Base-by-base conservation (phyloP, 2,329 filamentous ascomycete species). In the Endoconidiophora polonica region DNA sequence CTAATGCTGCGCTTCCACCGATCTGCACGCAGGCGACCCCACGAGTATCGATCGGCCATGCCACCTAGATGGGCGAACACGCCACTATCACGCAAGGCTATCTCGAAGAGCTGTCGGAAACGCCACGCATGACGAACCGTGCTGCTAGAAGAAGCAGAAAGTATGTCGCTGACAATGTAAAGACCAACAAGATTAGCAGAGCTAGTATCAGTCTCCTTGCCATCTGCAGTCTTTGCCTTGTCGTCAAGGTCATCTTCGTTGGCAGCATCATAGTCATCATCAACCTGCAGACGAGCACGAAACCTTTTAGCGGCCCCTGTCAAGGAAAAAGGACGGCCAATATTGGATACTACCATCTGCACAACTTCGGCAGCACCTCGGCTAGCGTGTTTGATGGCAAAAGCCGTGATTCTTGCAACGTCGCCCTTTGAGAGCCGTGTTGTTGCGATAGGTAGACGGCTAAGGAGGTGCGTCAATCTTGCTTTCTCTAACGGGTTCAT, bases 321-420 rank as follows among this genome's bases (percentile, higher is more conserved):
- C 56, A 81, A 77, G 4, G 79, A 74, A 52, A 93, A 77, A 0
- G 91, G 91, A 47, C 73, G 77, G 53, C 83, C 72, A 33, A 96
- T 72, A 58, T 98, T 96, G 1, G 79, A 73, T 0, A 94, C 75
- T 37, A 96, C 79, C 65, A 94, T 77, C 46, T 90, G 77, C n/a
- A 94, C 87, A 36, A 95, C 81, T 66, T 96, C 91, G 55, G 93
- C 84, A 10, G 86, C 83, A 14, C 88, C 91, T 18, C 79, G 74
- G 38, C 82, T 85, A 1, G 87, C 84, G 61, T 96, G 86, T 2
- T 81, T 81, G 50, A 96, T 86, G 10, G 88, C 88, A 64, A 96
- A 95, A 2, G 82, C 76, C 1, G 88, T 90, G 2, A 95, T 72
- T 4, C 87, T 76, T 1, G 86, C 88, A 43, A 96, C 77, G 59